Evolutionary conservation across 2,329 filamentous ascomycete genomes (phyloP).

Genomic region (Ophiostoma angusticollis): DNA sequence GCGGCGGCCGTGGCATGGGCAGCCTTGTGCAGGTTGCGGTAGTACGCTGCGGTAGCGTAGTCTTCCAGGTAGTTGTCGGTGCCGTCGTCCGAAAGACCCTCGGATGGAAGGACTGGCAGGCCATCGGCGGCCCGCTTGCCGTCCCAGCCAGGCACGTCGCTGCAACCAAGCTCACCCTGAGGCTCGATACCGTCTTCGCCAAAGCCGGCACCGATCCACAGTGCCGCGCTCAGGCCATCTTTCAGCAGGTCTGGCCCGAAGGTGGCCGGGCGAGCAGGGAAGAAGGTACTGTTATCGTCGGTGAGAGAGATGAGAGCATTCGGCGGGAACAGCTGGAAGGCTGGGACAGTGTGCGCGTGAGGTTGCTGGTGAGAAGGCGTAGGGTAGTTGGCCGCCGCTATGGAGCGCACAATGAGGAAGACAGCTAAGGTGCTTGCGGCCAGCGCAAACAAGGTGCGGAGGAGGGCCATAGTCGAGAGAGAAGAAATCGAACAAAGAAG

Average conservation of each 20-base stretch:
- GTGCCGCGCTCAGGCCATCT: constrained; percentile 69
- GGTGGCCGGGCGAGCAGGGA: constrained; percentile 81
- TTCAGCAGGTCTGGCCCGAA: constrained; percentile 72
- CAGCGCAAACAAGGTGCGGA: constrained; percentile 8
- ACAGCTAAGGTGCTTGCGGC: constrained; percentile 2
- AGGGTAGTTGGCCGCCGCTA: not conserved
- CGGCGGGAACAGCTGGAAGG: constrained; percentile 78
- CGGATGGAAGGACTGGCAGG: constrained; percentile 26
- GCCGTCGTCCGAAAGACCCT: constrained; percentile 49
- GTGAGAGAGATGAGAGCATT: constrained; percentile 93
- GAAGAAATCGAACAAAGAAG: not conserved
- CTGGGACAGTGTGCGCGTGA: not conserved
- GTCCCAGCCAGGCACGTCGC: constrained; percentile 83
- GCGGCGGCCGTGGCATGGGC: not conserved
- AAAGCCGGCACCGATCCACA: constrained; percentile 92
- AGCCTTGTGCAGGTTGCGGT: constrained; percentile 3
- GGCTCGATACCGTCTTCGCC: constrained; percentile 60
- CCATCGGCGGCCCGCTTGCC: constrained; percentile 32
- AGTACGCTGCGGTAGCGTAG: constrained; percentile 16
- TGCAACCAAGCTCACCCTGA: constrained; percentile 85
- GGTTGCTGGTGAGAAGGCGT: not conserved
- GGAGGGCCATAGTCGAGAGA: constrained; percentile 1
- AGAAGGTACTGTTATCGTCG: constrained; percentile 96
- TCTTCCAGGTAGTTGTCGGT: constrained; percentile 77
- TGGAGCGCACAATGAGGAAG: constrained; percentile 5